phyloP scores from a whole-genome alignment of 2,329 filamentous ascomycete species.

The Pseudodiploospora longispora region DNA sequence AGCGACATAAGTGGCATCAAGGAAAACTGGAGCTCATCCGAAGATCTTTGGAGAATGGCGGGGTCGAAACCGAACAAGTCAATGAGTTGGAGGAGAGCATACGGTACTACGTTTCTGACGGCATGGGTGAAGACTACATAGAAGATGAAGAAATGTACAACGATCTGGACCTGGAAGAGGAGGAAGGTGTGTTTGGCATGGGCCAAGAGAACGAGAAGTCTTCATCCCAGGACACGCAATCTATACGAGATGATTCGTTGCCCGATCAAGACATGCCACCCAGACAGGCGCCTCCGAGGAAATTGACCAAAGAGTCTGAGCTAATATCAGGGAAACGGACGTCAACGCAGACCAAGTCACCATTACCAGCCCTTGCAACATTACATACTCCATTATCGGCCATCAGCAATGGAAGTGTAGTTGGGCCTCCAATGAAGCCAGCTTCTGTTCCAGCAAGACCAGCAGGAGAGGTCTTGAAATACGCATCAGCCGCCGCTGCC shows the following conservation, averaged over 20 bases:
- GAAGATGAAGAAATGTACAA: slow-evolving; percentile 96
- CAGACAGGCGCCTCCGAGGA: slow-evolving; percentile 40
- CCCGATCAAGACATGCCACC: slow-evolving; percentile 46
- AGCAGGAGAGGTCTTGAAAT: slow-evolving; percentile 86
- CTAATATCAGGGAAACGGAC: slow-evolving; percentile 55
- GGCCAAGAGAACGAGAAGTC: slow-evolving; percentile 71
- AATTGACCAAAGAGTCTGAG: slow-evolving; percentile 52
- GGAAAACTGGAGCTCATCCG: slow-evolving; percentile 85
- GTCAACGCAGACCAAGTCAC: slow-evolving; percentile 89
- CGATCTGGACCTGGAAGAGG: slow-evolving; percentile 83
- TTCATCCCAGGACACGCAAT: slow-evolving; percentile 94
- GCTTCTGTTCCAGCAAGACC: slow-evolving; percentile 77
- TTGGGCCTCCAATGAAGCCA: slow-evolving; percentile 75
- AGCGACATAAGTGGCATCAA: slow-evolving; percentile 95
- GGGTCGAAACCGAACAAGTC: slow-evolving; percentile 79
- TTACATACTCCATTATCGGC: slow-evolving; percentile 66
- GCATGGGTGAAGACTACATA: slow-evolving; percentile 79
- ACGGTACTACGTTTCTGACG: slow-evolving; percentile 88
- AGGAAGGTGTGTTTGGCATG: slow-evolving; percentile 83
- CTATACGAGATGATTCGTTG: slow-evolving; percentile 70
- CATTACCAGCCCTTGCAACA: slow-evolving; percentile 84
- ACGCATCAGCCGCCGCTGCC: slow-evolving; percentile 90
- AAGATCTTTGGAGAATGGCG: slow-evolving; percentile 85
- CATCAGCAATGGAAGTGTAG: slow-evolving; percentile 47
- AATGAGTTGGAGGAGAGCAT: slow-evolving; percentile 86